Percentiles rank a stretch among this genome's conserved stretches.
Conservation (phyloP, 2,329 filamentous ascomycete genomes). For the Clathrospora elynae region DNA sequence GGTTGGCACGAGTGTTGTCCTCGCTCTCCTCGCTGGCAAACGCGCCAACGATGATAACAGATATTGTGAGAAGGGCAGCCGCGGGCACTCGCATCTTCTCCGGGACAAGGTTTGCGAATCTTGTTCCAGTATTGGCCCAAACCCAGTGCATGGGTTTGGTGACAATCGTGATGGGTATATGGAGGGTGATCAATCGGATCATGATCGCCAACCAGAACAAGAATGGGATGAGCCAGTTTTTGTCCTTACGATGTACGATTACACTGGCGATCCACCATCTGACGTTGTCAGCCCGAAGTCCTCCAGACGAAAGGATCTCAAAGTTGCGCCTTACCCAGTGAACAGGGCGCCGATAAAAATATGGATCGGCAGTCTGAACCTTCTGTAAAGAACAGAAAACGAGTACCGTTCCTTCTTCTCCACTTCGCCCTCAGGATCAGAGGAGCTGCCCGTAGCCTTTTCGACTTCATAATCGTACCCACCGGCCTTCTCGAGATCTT, state of each 20-base stretch:
- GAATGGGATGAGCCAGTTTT: constrained; percentile 85
- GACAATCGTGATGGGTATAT: constrained; percentile 70
- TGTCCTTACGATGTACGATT: constrained; percentile 71
- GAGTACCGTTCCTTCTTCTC: constrained; percentile 30
- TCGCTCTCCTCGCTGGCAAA: constrained; percentile 72
- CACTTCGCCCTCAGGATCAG: constrained; percentile 23
- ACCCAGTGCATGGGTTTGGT: constrained; percentile 68
- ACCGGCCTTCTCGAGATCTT: constrained; percentile 44
- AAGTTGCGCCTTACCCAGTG: constrained; percentile 54
- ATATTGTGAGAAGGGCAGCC: constrained; percentile 68
- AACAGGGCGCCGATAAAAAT: constrained; percentile 56
- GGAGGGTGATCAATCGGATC: constrained; percentile 74
- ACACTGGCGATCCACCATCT: constrained; percentile 79
- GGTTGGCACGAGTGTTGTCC: constrained; percentile 80
- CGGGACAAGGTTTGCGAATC: constrained; percentile 67
- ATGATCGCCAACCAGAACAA: constrained; percentile 77
- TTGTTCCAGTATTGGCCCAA: constrained; percentile 69
- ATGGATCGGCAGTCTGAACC: constrained; percentile 51
- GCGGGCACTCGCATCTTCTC: constrained; percentile 66
- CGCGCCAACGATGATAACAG: constrained; percentile 75
- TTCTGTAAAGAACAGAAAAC: constrained; percentile 34
- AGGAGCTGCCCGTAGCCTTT: constrained; percentile 46
- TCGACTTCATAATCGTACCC: constrained; percentile 47
- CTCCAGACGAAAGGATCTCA: constrained; percentile 4
- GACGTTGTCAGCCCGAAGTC: constrained; percentile 25